A percentile compares a stretch with the other conserved stretches of the same genome.
These are phyloP conservation scores for Collybia nuda DNA, from an alignment of 768 basidiomycete genomes.

Conservation along the genomic window DNA sequence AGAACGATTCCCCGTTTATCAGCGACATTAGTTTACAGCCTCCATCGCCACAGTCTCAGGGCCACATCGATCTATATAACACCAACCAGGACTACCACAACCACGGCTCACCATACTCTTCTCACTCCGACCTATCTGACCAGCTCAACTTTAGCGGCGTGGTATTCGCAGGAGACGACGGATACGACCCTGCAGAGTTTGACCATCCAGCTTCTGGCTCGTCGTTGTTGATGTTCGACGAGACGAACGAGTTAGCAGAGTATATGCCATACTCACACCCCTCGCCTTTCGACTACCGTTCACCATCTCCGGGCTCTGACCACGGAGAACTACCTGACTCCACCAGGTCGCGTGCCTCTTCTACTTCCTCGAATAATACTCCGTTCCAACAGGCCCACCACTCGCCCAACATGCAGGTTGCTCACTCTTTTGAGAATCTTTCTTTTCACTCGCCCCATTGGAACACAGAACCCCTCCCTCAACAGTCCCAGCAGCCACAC, in stretches of 20 bases:
- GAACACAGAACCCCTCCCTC: constrained; percentile 46
- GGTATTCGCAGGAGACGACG: constrained; percentile 47
- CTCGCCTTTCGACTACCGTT: constrained; percentile 51
- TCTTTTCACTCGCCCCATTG: constrained; percentile 67
- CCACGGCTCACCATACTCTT: not conserved
- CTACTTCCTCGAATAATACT: constrained; percentile 57
- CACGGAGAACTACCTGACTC: constrained; percentile 37
- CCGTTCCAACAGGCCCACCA: constrained; percentile 22
- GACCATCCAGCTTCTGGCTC: constrained; percentile 51
- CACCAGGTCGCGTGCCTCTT: constrained; percentile 61
- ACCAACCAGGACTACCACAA: not conserved
- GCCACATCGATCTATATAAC: not conserved
- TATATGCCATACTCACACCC: constrained; percentile 21
- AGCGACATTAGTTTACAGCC: not conserved
- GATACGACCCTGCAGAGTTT: constrained; percentile 74
- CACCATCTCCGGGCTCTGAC: constrained; percentile 47
- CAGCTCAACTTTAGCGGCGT: constrained; percentile 17
- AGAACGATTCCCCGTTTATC: not conserved
- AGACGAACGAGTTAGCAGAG: constrained; percentile 26
- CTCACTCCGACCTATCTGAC: not conserved
- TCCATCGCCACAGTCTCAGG: not conserved
- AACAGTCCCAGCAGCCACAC: constrained; percentile 2
- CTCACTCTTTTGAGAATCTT: constrained; percentile 60
- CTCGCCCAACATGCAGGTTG: constrained; percentile 58
- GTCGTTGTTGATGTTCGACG: constrained; percentile 57